Evolutionary conservation across 148 eudicot genomes (phyloP).

Genomic region (Drosera capensis): DNA sequence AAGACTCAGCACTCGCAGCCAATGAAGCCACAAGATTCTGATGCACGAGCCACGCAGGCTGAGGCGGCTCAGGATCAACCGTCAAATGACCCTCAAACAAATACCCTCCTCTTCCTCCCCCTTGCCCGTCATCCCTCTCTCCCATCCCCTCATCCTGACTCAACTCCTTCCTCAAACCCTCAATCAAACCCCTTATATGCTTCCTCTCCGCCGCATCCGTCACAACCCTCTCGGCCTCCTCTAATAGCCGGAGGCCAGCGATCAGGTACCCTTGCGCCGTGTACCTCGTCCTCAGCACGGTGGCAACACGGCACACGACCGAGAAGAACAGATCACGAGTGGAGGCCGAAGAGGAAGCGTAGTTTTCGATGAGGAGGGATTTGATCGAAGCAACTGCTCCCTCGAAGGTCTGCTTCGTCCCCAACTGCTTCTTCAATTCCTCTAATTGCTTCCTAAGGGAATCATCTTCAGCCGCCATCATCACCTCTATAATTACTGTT

Average conservation of each 20-base stretch:
- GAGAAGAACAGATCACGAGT: slow-evolving; percentile 48
- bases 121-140: background rate
- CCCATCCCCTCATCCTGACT: slow-evolving; percentile 18
- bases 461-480: slow-evolving; percentile 21
- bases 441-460: slow-evolving; percentile 33
- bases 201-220: slow-evolving; percentile 24
- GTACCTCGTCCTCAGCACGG: slow-evolving; percentile 73
- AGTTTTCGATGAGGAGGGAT: slow-evolving; percentile 34
- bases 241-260: slow-evolving; percentile 61
- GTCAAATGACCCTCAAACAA: slow-evolving; percentile 95
- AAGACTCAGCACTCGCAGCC: slow-evolving; percentile 30
- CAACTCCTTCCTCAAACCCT: slow-evolving; percentile 27
- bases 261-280: slow-evolving; percentile 66
- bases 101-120: slow-evolving; percentile 22
- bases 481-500: too few relatives aligned
- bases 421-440: slow-evolving; percentile 50
- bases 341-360: slow-evolving; percentile 48
- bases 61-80: slow-evolving; percentile 77
- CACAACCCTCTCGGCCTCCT: slow-evolving; percentile 32
- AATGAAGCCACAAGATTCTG: slow-evolving; percentile 43
- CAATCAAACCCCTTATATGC: slow-evolving; percentile 37
- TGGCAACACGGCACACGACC: slow-evolving; percentile 66
- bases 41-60: slow-evolving; percentile 68
- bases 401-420: slow-evolving; percentile 63
- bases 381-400: slow-evolving; percentile 37